Percentiles rank a stretch among this genome's conserved stretches.
Evolutionary conservation across 108 stramenopile genomes (phyloP).

Genomic region (Fragilariopsis cylindrus): DNA sequence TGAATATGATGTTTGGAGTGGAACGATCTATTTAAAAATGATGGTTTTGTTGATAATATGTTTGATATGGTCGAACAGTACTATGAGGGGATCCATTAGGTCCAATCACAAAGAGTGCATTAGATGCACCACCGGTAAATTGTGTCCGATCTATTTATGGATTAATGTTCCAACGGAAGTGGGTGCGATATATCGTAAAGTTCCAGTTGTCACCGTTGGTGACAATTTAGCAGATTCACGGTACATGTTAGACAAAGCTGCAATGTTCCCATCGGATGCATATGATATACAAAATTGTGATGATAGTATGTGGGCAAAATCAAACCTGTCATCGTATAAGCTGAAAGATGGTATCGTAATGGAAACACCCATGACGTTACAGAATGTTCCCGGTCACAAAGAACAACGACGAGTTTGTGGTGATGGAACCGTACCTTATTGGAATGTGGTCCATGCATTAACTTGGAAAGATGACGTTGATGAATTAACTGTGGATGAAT

Average conservation of each 20-base stretch:
- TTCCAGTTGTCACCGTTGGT: constrained; percentile 17
- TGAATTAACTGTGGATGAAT: constrained; percentile 45
- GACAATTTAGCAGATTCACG: constrained; percentile 4
- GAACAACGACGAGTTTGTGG: constrained; percentile 25
- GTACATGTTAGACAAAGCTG: constrained; percentile 34
- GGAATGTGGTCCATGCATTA: constrained; percentile 38
- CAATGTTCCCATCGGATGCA: constrained; percentile 11
- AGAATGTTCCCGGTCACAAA: constrained; percentile 22
- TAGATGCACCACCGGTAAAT: constrained; percentile 55
- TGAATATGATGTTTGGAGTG: constrained; percentile 2
- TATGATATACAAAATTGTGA: neutral
- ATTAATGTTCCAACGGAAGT: constrained; percentile 58
- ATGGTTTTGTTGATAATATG: constrained; percentile 1
- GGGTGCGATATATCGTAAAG: constrained; percentile 43
- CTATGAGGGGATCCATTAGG: constrained; percentile 28
- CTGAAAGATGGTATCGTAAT: constrained; percentile 35
- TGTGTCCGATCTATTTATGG: constrained; percentile 57
- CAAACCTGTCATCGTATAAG: neutral
- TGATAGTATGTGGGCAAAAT: neutral
- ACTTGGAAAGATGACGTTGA: constrained; percentile 31
- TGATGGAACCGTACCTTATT: constrained; percentile 61
- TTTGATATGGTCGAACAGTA: neutral
- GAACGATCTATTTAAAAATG: neutral
- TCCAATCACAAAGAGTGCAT: constrained; percentile 10
- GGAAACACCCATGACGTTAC: constrained; percentile 30